Base-by-base conservation (phyloP, 306 rosid species). In the Prinsepia uniflora region DNA sequence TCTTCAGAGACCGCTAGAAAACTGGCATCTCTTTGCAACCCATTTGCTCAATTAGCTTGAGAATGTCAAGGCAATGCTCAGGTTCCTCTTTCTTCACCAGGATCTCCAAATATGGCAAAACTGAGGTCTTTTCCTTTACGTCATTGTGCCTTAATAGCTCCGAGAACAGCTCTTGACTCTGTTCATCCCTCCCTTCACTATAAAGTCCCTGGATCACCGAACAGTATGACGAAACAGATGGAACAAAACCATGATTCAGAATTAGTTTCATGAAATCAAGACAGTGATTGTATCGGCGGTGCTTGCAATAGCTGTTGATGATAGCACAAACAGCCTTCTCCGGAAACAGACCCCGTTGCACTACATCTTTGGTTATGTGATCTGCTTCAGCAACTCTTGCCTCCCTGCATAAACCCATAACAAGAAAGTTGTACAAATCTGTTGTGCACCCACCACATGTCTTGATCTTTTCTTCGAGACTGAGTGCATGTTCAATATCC, bases 31-130 rank as follows among this genome's bases (percentile, higher is more conserved):
- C 18, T 58, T 18, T 30, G 63, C 63, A 58, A 30, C 63, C 63
- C 63, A 58, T 30, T 30, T 58, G 42, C 63, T 58, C 63, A 58
- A 65, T 74, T 72, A 47, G 40, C 24, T 65, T 45, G n/a, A 65
- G 56, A 43, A 65, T 43, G 17, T 22, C 55, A 7, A 65, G 70
- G 42, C 70, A 65, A 13, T 22, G 41, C 53, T 46, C 56, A 46
- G 70, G 36, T 46, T 22, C 40, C 70, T 46, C 70, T 45, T 65
- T 24, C 55, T 45, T 44, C 14, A 65, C 19, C 24, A 65, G 19
- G 70, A 65, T 42, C 22, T 65, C 56, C 49, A 65, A 14, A 20
- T 5, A 65, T 22, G 70, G 55, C 10, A 65, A 65, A 7, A 45
- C 20, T 65, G 39, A 34, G n/a, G 53, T 7, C 36, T 43, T 65